Base-by-base conservation (phyloP, 2,329 filamentous ascomycete species). In the Helotiales sp. region DNA sequence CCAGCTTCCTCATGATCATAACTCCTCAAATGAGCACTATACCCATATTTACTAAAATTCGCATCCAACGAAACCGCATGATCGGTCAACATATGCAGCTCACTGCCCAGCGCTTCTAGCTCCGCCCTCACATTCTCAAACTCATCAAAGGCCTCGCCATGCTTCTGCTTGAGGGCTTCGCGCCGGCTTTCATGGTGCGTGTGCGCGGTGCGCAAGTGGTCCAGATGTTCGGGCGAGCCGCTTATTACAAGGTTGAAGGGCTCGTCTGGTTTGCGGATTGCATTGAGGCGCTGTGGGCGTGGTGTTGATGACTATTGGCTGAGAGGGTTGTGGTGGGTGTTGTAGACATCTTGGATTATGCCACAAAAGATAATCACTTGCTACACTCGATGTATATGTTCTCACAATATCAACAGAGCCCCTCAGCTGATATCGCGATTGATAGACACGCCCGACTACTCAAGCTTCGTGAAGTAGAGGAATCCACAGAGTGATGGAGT, bases 11-110 rank as follows among this genome's bases (percentile, higher is more conserved):
- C 67, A n/a, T 73, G 69, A 63, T 80, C 77, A 71, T 80, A 85
- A 63, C 83, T 85, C 64, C 86, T 80, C 61, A 90, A 77, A 75
- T 85, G 82, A 30, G 87, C 86, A 58, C 81, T 82, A 74, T 89
- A 90, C 1, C 88, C 88, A 78, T 87, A 90, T 73, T 86, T 87
- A 63, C 82, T 82, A 74, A 90, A 90, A 74, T 86, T 89, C 37
- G 86, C 85, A 71, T 86, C 85, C 24, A 90, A 78, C 20, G 83
- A 74, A n/a, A 86, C 82, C 3, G 83, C 81, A 72, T 87, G 84
- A 65, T 84, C 82, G 2, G 81, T 83, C 61, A 89, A 77, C 68
- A 82, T 79, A 60, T 70, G 69, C 4, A 90, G 77, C 75, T 89
- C 86, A 1, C 74, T 70, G 11, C 80, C 81, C n/a, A 89, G 79